These are phyloP conservation scores for Scheffersomyces ergatensis DNA, from an alignment of 805 yeast genomes.

Conservation along the genomic window DNA sequence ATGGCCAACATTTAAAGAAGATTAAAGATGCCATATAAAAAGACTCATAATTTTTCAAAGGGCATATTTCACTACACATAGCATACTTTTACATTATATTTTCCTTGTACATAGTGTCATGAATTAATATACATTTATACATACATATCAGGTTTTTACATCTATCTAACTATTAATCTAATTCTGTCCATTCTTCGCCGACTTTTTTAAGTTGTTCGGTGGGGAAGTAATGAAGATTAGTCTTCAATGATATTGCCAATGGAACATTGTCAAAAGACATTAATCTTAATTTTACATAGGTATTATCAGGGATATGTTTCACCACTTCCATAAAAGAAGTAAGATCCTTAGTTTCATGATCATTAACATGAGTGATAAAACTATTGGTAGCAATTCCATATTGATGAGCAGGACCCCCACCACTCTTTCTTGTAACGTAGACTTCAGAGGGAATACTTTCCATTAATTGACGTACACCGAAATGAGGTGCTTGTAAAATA, in stretches of 20 bases:
- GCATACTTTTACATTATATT: neutral
- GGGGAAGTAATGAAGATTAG: conserved; percentile 87
- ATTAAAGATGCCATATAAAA: conserved; percentile 35
- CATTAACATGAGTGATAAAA: conserved; percentile 89
- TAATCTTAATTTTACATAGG: conserved; percentile 76
- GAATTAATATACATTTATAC: neutral
- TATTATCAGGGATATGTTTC: conserved; percentile 69
- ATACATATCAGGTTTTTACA: neutral
- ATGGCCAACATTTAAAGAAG: conserved; percentile 54
- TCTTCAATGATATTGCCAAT: conserved; percentile 78
- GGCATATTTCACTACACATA: too few relatives aligned
- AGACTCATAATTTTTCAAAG: too few relatives aligned
- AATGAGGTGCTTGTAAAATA: conserved; percentile 83
- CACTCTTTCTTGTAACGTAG: conserved; percentile 71
- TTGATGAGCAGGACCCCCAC: conserved; percentile 85
- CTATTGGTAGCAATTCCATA: conserved; percentile 76
- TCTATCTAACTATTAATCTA: neutral
- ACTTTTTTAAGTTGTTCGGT: conserved; percentile 60
- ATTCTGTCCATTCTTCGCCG: conserved; percentile 9
- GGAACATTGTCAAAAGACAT: conserved; percentile 87
- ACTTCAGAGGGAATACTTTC: conserved; percentile 75
- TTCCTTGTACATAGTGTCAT: neutral
- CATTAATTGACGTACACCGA: conserved; percentile 84
- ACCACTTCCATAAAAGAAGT: conserved; percentile 66
- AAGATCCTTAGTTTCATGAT: conserved; percentile 65